Conservation (phyloP, 257 asterid genomes). For the Scutellaria galericulata region DNA sequence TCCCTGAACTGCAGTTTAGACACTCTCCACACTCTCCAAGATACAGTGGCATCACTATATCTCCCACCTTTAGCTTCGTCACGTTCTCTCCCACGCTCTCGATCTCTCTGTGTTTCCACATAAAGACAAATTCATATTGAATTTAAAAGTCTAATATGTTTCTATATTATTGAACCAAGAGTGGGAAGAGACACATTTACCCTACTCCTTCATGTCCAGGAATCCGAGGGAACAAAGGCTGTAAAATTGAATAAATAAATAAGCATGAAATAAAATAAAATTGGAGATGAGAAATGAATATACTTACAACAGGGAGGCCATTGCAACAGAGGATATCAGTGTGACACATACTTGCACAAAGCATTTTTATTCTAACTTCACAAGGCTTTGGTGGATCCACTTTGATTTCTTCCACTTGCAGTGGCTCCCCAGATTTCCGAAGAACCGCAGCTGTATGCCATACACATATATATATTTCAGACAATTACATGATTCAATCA, state of each 20-base stretch:
- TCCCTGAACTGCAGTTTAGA: conserved; percentile 59
- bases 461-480: too few species aligned
- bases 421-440: conserved; percentile 50
- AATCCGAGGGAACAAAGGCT: conserved; percentile 80
- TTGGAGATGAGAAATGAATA: neutral
- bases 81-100: conserved; percentile 72
- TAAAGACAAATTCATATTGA: too few species aligned
- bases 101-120: conserved; percentile 43
- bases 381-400: conserved; percentile 61
- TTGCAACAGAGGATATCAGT: conserved; percentile 52
- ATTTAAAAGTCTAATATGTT: too few species aligned
- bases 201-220: conserved; percentile 95
- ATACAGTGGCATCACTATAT: conserved; percentile 66
- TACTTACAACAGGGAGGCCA: conserved; percentile 54
- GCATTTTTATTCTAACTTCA: conserved; percentile 69
- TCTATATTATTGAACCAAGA: too few species aligned
- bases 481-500: too few species aligned
- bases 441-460: conserved; percentile 55
- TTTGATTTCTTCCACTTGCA: conserved; percentile 52
- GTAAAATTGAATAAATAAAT: conserved; percentile 22
- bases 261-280: neutral
- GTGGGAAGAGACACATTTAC: conserved; percentile 44
- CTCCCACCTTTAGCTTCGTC: conserved; percentile 56
- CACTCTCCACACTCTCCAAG: conserved; percentile 76
- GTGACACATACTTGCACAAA: conserved; percentile 70